Evolutionary conservation across 495 filamentous ascomycete genomes (phyloP).

Genomic region (Trypethelium eluteriae): DNA sequence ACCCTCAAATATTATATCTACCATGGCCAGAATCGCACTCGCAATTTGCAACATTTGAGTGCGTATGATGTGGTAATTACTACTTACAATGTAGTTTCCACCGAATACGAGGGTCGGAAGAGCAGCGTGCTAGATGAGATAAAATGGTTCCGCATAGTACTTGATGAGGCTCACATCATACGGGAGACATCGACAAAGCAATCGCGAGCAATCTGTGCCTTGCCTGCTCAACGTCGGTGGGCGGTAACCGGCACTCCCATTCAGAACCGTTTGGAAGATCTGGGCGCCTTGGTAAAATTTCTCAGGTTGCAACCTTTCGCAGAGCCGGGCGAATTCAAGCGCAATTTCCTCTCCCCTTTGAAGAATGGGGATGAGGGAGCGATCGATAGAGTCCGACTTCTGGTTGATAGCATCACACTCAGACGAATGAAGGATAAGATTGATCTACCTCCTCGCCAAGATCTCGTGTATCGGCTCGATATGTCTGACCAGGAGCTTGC

Average conservation of each 20-base stretch:
- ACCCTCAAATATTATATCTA: slow-evolving; percentile 67
- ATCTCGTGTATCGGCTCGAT: slow-evolving; percentile 57
- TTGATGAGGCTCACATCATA: slow-evolving; percentile 94
- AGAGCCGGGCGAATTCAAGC: slow-evolving; percentile 61
- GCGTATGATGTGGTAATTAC: slow-evolving; percentile 79
- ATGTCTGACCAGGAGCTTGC: slow-evolving; percentile 49
- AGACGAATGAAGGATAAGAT: slow-evolving; percentile 90
- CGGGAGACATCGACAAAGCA: slow-evolving; percentile 72
- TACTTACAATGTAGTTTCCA: slow-evolving; percentile 80
- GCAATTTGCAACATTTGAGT: slow-evolving; percentile 58
- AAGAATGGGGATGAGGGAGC: slow-evolving; percentile 74
- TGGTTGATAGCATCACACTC: slow-evolving; percentile 86
- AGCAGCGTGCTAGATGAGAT: slow-evolving; percentile 54
- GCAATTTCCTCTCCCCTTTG: slow-evolving; percentile 75
- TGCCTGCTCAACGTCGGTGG: slow-evolving; percentile 80
- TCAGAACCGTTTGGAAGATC: slow-evolving; percentile 85
- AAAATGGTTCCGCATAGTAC: slow-evolving; percentile 89
- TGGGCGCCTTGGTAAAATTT: slow-evolving; percentile 85
- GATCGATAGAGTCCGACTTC: slow-evolving; percentile 73
- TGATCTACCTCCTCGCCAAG: slow-evolving; percentile 64
- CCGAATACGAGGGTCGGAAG: slow-evolving; percentile 59
- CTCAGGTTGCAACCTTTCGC: slow-evolving; percentile 80
- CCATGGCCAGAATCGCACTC: slow-evolving; percentile 68
- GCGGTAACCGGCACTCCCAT: slow-evolving; percentile 90
- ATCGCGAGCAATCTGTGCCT: slow-evolving; percentile 73